A percentile compares a stretch with the other conserved stretches of the same genome.
These are phyloP conservation scores for Eremochloa ophiuroides DNA, from an alignment of 176 grass and related monocot genomes.

Conservation along the genomic window DNA sequence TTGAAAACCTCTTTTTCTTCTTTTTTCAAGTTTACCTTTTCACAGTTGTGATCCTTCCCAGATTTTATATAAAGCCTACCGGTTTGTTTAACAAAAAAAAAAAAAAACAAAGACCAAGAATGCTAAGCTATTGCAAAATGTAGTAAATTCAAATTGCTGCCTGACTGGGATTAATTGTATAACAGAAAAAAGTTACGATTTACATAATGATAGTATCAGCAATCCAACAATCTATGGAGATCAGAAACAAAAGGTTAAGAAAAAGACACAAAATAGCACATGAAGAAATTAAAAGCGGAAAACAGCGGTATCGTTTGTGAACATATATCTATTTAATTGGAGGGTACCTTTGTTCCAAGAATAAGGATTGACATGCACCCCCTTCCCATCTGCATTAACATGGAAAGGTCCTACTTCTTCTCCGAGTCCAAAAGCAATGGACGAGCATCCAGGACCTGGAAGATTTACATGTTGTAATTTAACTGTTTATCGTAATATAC, in stretches of 20 bases:
- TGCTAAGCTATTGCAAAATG: neutral
- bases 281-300: slow-evolving; percentile 2
- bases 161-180: neutral
- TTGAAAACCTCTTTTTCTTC: neutral
- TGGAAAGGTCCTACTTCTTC: slow-evolving; percentile 98
- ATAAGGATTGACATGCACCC: slow-evolving; percentile 74
- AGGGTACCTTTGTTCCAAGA: slow-evolving; percentile 92
- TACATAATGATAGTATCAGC: neutral
- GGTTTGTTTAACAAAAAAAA: neutral
- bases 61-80: neutral
- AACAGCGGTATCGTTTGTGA: neutral
- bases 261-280: neutral
- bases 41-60: neutral
- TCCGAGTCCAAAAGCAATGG: slow-evolving; percentile 83
- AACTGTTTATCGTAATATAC: neutral
- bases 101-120: neutral
- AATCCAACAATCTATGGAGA: neutral
- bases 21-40: neutral
- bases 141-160: neutral
- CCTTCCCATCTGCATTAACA: slow-evolving; percentile 80
- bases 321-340: neutral
- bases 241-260: neutral
- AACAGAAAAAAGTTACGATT: neutral
- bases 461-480: slow-evolving; percentile 1
- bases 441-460: slow-evolving; percentile 90